Evolutionary conservation across 345 rosid genomes (phyloP).

Genomic region (Rhodamnia rubescens): DNA sequence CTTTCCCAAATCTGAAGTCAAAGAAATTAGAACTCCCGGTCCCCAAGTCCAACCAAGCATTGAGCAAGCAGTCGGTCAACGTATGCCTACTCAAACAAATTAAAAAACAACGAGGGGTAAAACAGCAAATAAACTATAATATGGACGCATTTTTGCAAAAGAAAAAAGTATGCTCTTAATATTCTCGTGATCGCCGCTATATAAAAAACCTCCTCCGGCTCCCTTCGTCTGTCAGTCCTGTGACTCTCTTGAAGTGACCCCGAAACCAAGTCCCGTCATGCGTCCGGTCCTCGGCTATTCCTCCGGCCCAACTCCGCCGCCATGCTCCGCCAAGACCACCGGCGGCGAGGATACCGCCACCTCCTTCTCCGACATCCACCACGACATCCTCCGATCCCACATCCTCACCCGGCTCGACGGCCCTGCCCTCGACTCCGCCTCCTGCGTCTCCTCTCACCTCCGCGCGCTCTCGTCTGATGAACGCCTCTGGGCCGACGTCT

Average conservation of each 20-base stretch:
- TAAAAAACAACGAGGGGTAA: neutral
- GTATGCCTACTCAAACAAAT: neutral
- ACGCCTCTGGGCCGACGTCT: conserved; percentile 41
- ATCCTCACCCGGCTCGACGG: conserved; percentile 70
- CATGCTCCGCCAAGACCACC: neutral
- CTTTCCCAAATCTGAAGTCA: neutral
- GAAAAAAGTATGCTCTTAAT: neutral
- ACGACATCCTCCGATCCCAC: conserved; percentile 47
- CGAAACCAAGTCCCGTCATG: neutral
- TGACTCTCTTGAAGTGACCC: neutral
- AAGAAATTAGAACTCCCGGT: neutral
- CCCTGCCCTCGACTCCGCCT: conserved; percentile 39
- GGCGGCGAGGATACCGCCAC: neutral
- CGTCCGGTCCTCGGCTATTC: neutral
- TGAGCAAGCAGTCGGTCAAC: neutral
- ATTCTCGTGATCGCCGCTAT: neutral
- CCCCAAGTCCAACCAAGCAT: neutral
- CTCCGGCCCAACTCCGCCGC: neutral
- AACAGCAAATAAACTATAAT: neutral
- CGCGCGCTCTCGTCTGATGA: conserved; percentile 30
- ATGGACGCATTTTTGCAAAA: neutral
- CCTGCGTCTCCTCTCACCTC: conserved; percentile 43
- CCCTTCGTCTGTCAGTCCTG: neutral
- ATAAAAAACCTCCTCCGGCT: neutral
- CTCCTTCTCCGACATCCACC: conserved; percentile 33